These are phyloP conservation scores for Graphium sp. DNA, from an alignment of 2,329 filamentous ascomycete genomes.

Conservation along the genomic window DNA sequence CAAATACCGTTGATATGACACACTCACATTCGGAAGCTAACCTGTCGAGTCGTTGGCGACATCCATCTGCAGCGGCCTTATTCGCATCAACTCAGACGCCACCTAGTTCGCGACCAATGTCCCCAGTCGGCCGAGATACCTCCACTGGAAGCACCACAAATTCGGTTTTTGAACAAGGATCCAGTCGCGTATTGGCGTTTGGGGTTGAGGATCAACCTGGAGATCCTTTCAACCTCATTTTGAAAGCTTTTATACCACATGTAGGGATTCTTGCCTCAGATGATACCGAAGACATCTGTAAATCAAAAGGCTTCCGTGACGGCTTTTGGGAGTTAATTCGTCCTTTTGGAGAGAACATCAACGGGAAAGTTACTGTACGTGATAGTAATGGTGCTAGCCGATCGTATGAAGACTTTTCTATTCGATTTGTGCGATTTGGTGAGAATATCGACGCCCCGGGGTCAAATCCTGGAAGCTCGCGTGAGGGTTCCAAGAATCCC, in stretches of 20 bases:
- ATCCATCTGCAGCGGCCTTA: constrained; percentile 41
- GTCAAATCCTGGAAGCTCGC: constrained; percentile 11
- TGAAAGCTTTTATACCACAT: constrained; percentile 77
- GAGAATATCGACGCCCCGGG: constrained; percentile 36
- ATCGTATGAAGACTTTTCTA: constrained; percentile 75
- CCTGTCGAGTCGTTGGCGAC: constrained; percentile 34
- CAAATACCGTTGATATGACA: constrained; percentile 27
- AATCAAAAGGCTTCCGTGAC: constrained; percentile 67
- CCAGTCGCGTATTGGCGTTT: constrained; percentile 25
- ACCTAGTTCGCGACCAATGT: constrained; percentile 49
- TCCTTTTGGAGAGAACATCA: constrained; percentile 77
- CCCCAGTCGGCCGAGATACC: constrained; percentile 43
- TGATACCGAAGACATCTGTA: constrained; percentile 67
- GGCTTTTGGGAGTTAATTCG: constrained; percentile 75
- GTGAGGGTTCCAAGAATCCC: constrained; percentile 5
- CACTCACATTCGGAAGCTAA: constrained; percentile 33
- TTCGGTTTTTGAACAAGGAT: constrained; percentile 36
- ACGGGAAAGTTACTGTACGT: constrained; percentile 76
- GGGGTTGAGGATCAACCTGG: constrained; percentile 25
- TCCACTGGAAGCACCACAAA: constrained; percentile 38
- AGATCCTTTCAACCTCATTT: constrained; percentile 49
- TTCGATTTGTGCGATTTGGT: constrained; percentile 66
- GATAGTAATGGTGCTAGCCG: constrained; percentile 78
- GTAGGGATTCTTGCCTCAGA: constrained; percentile 74
- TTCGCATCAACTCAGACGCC: constrained; percentile 53